phyloP scores from a whole-genome alignment of 1,284 basidiomycete genomes.

The Leucoagaricus sp. region DNA sequence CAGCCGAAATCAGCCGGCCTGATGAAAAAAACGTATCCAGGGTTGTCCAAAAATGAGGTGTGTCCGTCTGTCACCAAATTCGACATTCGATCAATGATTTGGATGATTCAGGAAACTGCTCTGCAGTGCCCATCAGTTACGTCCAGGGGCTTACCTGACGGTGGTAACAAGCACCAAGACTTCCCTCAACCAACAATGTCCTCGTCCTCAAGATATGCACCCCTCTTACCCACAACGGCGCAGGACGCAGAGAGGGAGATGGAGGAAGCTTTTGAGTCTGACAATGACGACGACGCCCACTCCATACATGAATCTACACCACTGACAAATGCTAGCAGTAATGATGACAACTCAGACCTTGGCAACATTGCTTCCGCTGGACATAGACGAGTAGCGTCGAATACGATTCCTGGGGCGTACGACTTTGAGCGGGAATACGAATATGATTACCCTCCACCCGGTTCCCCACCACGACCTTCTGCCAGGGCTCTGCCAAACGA shows the following conservation, averaged over 20 bases:
- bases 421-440: constrained; percentile 86
- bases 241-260: constrained; percentile 61
- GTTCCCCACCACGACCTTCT: constrained; percentile 73
- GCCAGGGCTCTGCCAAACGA: constrained; percentile 65
- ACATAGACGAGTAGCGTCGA: constrained; percentile 16
- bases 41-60: background rate
- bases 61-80: constrained; percentile 1
- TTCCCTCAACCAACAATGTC: constrained; percentile 7
- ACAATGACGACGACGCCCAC: constrained; percentile 46
- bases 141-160: background rate
- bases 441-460: constrained; percentile 73
- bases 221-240: constrained; percentile 36
- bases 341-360: constrained; percentile 13
- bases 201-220: constrained; percentile 11
- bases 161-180: background rate
- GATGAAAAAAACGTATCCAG: too few relatives aligned
- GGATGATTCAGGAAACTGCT: background rate
- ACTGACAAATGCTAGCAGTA: constrained; percentile 25
- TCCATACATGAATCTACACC: constrained; percentile 43
- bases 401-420: constrained; percentile 48
- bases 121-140: background rate
- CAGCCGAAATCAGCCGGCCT: background rate
- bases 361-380: constrained; percentile 5
- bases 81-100: constrained; percentile 6
- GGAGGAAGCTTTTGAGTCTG: constrained; percentile 64